These are phyloP conservation scores for Pythium periplocum DNA, from an alignment of 352 stramenopile genomes.

Conservation along the genomic window DNA sequence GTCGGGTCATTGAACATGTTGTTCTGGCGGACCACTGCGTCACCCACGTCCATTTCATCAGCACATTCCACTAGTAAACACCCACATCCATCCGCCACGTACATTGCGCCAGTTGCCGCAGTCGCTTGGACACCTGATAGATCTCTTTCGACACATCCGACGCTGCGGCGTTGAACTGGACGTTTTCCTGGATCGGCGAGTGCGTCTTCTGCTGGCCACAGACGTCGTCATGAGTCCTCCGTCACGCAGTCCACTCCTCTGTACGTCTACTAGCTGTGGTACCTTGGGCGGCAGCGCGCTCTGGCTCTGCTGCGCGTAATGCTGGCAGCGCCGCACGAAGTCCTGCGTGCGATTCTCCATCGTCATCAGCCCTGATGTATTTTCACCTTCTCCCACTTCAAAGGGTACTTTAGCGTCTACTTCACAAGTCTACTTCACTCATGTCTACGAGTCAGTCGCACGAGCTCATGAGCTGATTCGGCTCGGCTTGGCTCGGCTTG, in stretches of 20 bases:
- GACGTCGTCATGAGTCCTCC: neutral
- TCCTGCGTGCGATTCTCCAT: conserved; percentile 66
- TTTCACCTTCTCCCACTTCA: conserved; percentile 16
- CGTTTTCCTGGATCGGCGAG: conserved; percentile 59
- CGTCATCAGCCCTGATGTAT: conserved; percentile 24
- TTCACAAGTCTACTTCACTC: conserved; percentile 22
- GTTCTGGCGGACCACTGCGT: conserved; percentile 76
- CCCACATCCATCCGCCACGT: conserved; percentile 13
- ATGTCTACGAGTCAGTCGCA: no score
- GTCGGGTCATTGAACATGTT: conserved; percentile 89
- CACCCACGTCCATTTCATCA: neutral
- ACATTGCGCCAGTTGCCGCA: conserved; percentile 79
- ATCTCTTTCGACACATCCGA: conserved; percentile 83
- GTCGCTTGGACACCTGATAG: conserved; percentile 66
- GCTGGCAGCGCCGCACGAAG: conserved; percentile 61
- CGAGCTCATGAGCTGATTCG: no score
- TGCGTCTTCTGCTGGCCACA: conserved; percentile 28
- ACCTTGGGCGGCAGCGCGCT: conserved; percentile 3
- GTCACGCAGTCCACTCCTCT: no score
- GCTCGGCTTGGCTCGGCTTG: no score
- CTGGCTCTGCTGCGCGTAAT: conserved; percentile 34
- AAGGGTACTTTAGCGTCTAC: conserved; percentile 5
- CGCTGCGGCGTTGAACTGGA: conserved; percentile 73
- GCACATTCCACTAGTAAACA: neutral
- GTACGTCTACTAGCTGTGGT: conserved; percentile 16